Conservation (phyloP, 169 alveolate species). For the Babesia ovata region DNA sequence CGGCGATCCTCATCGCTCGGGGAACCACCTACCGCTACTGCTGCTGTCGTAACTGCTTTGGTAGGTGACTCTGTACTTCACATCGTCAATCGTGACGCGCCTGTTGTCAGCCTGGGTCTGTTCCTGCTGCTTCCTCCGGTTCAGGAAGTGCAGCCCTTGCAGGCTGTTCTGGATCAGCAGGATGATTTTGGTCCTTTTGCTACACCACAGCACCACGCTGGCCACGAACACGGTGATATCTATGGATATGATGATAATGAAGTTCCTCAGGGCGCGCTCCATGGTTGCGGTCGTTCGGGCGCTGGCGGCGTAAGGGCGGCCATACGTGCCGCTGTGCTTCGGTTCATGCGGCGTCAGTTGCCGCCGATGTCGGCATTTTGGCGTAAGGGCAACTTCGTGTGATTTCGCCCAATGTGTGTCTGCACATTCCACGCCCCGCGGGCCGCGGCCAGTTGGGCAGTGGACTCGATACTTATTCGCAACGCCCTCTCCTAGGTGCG, state of each 20-base stretch:
- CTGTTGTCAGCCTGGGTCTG: not conserved
- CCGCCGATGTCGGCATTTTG: no score
- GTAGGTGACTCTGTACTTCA: not conserved
- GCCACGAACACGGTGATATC: constrained; percentile 30
- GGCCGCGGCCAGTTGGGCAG: no score
- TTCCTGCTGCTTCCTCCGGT: not conserved
- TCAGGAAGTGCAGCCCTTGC: constrained; percentile 6
- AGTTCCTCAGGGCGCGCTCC: constrained; percentile 35
- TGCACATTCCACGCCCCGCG: no score
- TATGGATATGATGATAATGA: constrained; percentile 23
- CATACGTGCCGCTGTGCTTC: not conserved
- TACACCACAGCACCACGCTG: constrained; percentile 20
- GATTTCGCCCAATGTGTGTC: no score
- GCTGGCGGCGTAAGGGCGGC: not conserved
- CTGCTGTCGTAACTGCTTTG: not conserved
- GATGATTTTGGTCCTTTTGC: constrained; percentile 4
- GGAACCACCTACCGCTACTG: constrained; percentile 4
- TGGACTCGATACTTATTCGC: no score
- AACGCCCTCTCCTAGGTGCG: no score
- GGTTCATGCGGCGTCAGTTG: no score
- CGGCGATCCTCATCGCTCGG: no score
- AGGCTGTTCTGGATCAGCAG: constrained; percentile 16
- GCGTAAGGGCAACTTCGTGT: no score
- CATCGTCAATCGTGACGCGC: not conserved
- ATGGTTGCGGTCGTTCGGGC: not conserved